Conservation (phyloP, 2,329 filamentous ascomycete genomes). For the Fusarium sulawesiense region DNA sequence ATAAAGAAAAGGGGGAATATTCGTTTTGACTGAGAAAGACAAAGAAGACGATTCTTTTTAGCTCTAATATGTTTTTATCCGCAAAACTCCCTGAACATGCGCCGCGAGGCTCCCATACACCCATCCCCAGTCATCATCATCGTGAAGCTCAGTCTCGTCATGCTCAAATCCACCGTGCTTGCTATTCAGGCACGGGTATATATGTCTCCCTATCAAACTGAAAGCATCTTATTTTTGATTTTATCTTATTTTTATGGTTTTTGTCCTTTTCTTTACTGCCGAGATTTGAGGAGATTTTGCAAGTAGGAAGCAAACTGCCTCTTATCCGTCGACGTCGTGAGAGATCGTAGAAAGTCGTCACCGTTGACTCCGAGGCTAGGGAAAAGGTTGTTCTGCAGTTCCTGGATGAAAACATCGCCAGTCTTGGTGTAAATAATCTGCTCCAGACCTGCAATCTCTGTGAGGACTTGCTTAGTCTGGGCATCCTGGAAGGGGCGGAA, state of each 20-base stretch:
- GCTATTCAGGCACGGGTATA: constrained; percentile 5
- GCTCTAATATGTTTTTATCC: constrained; percentile 46
- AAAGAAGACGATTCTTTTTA: constrained; percentile 47
- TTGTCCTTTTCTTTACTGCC: constrained; percentile 44
- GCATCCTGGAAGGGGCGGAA: constrained; percentile 87
- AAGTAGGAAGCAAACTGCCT: constrained; percentile 75
- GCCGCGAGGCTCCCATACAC: constrained; percentile 42
- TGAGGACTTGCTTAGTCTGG: constrained; percentile 86
- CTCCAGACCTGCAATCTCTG: constrained; percentile 87
- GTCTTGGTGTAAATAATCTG: constrained; percentile 92
- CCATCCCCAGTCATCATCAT: constrained; percentile 27
- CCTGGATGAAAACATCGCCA: constrained; percentile 80
- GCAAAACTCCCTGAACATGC: constrained; percentile 48
- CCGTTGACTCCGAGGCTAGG: constrained; percentile 72
- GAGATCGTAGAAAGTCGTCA: constrained; percentile 66
- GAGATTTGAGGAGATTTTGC: constrained; percentile 64
- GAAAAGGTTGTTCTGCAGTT: constrained; percentile 73
- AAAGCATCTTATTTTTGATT: not conserved
- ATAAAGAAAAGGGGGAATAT: constrained; percentile 42
- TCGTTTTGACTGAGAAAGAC: constrained; percentile 41
- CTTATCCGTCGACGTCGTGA: constrained; percentile 69
- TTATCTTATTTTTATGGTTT: constrained; percentile 6
- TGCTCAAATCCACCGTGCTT: constrained; percentile 9
- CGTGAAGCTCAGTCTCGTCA: constrained; percentile 20
- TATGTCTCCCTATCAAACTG: constrained; percentile 5